A percentile compares a stretch with the other conserved stretches of the same genome.
Evolutionary conservation across 2,329 filamentous ascomycete genomes (phyloP).

Genomic region (Lasiodiplodia hormozganensis): DNA sequence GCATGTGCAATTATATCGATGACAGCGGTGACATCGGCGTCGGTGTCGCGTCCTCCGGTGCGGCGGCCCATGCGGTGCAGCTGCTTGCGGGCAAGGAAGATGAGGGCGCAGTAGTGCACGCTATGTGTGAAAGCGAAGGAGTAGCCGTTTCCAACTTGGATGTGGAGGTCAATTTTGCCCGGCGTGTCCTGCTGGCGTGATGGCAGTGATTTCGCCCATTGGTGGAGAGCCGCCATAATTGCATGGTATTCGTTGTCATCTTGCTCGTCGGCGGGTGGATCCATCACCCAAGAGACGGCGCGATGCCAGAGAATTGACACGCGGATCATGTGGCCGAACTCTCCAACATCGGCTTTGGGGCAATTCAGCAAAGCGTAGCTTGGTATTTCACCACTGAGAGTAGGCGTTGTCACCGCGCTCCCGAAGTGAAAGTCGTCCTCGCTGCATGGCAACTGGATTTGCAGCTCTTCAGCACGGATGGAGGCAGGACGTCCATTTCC

Average conservation of each 20-base stretch:
- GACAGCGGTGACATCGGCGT: background rate
- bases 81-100: conserved; percentile 20
- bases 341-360: conserved; percentile 10
- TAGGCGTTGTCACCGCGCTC: background rate
- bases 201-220: conserved; percentile 9
- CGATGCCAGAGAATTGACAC: conserved; percentile 16
- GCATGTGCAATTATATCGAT: conserved; percentile 11
- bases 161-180: conserved; percentile 27
- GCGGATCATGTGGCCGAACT: conserved; percentile 25
- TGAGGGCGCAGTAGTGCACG: conserved; percentile 19
- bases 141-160: conserved; percentile 24
- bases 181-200: conserved; percentile 22
- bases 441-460: conserved; percentile 15
- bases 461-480: conserved; percentile 9
- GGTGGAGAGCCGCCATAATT: background rate
- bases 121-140: conserved; percentile 24
- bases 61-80: conserved; percentile 24
- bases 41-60: conserved; percentile 1
- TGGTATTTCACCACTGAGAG: conserved; percentile 1
- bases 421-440: conserved; percentile 27
- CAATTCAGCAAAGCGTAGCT: background rate
- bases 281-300: conserved; percentile 17
- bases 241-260: conserved; percentile 15
- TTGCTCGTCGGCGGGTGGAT: conserved; percentile 20
- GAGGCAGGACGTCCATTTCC: conserved; percentile 6